These are phyloP conservation scores for Ensete glaucum DNA, from an alignment of 176 grass and related monocot genomes.

Conservation along the genomic window DNA sequence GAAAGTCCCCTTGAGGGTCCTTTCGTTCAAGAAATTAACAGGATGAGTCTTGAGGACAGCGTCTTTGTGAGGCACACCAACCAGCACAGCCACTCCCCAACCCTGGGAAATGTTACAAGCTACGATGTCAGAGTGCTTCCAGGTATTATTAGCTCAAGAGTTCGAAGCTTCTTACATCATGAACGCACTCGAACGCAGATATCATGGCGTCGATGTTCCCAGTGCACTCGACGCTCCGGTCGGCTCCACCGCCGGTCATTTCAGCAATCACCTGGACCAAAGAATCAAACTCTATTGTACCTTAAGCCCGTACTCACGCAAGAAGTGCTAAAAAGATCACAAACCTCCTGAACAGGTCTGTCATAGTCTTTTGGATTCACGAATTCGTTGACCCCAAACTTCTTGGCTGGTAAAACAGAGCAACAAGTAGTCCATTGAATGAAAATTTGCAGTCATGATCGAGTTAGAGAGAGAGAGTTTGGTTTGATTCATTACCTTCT, in stretches of 20 bases:
- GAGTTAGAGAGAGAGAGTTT: no score
- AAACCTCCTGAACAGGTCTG: constrained; percentile 73
- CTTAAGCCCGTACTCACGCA: not conserved
- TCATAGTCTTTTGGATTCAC: constrained; percentile 66
- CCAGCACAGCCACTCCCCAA: constrained; percentile 38
- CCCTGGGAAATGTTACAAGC: constrained; percentile 24
- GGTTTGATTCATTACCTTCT: constrained; percentile 26
- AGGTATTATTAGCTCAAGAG: not conserved
- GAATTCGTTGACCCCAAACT: constrained; percentile 79
- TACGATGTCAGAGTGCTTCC: not conserved
- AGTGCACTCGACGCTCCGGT: constrained; percentile 76
- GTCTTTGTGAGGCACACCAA: not conserved
- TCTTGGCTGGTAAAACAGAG: constrained; percentile 38
- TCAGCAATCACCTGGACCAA: constrained; percentile 58
- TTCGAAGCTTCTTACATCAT: constrained; percentile 42
- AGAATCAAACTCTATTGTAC: not conserved
- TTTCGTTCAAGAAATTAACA: constrained; percentile 72
- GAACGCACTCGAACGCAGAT: constrained; percentile 80
- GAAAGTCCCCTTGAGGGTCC: constrained; percentile 91
- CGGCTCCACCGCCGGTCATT: constrained; percentile 80
- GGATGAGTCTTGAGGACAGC: constrained; percentile 79
- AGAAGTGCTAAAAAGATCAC: not conserved
- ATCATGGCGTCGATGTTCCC: constrained; percentile 79
- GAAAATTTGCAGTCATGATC: no score
- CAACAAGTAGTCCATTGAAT: no score